A percentile compares a stretch with the other conserved stretches of the same genome.
Evolutionary conservation across 495 filamentous ascomycete genomes (phyloP).

Genomic region (Daldinia grandis): DNA sequence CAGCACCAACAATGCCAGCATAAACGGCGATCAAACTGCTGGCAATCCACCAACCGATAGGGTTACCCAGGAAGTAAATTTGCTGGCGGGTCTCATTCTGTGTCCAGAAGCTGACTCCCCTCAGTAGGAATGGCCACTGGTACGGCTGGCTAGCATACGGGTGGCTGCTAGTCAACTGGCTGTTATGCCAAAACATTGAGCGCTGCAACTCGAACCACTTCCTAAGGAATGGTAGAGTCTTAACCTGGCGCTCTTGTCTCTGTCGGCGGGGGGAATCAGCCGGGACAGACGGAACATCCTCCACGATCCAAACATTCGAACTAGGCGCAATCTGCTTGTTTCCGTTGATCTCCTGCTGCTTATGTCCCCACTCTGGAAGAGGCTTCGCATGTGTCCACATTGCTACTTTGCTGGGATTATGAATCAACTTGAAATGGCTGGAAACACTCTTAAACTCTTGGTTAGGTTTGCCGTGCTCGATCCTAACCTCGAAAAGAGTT

Average conservation of each 20-base stretch:
- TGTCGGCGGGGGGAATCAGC: constrained; percentile 71
- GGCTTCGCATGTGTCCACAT: constrained; percentile 98
- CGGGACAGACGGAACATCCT: constrained; percentile 84
- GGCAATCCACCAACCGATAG: constrained; percentile 96
- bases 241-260: constrained; percentile 78
- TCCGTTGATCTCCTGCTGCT: constrained; percentile 98
- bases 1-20: constrained; percentile 88
- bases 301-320: constrained; percentile 94
- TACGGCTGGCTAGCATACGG: constrained; percentile 95
- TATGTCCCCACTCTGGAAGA: constrained; percentile 94
- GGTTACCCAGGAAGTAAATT: constrained; percentile 99
- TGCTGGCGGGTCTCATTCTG: constrained; percentile 95
- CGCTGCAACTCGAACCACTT: constrained; percentile 98
- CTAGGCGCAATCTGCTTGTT: constrained; percentile 93
- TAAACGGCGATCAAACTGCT: constrained; percentile 93
- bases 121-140: constrained; percentile 95
- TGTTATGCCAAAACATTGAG: constrained; percentile 99
- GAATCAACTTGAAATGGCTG: constrained; percentile 92
- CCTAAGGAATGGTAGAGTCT: constrained; percentile 83
- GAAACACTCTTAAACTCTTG: constrained; percentile 90
- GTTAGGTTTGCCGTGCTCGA: constrained; percentile 83
- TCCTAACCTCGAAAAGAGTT: constrained; percentile 89
- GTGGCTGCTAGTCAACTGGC: constrained; percentile 93
- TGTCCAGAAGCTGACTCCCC: constrained; percentile 99
- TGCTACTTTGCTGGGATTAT: constrained; percentile 91